Base-by-base conservation (phyloP, 805 yeast genomes). In the Kregervanrija fluxuum region DNA sequence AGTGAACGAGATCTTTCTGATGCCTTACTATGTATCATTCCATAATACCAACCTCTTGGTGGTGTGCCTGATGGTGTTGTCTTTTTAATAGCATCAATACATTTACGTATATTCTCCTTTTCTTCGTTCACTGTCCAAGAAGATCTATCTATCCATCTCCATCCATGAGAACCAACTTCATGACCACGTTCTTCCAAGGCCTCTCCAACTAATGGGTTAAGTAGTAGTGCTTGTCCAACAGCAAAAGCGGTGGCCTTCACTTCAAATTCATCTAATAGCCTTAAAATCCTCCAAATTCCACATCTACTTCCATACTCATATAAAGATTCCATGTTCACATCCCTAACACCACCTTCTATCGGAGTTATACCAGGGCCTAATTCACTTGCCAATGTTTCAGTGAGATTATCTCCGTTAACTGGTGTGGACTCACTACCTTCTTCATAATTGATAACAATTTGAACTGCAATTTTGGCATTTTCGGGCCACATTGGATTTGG, bases 11-110 rank as follows among this genome's bases (percentile, higher is more conserved):
- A 49, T 28, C 53, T 30, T 47, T 62, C 57, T 37, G 61, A 62
- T 17, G 65, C 66, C 42, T 61, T 66, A 22, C 28, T 22, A 8
- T 22, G 28, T 6, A 22, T 22, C 28, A 22, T 22, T 3, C 69
- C 71, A 41, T 58, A 59, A 45, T 66, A 66, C 57, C 68, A 64
- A 11, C 71, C 70, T 22, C 52, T 47, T 30, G 70, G 70, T 31
- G 62, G 54, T 38, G 43, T 51, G 11, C 69, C 70, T 22, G 28
- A 22, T 22, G 28, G 28, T 4, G 67, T 51, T 11, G 60, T 53
- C 16, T 52, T 55, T 48, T 60, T 58, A 39, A 66, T 48, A 28
- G 61, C 50, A 31, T 52, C 55, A 40, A 66, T 54, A 30, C 60
- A 54, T 37, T 54, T 54, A 41, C 50, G 52, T 40, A 66, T 60